Conservation (phyloP, 2,329 filamentous ascomycete species). For the Fusarium metavorans region DNA sequence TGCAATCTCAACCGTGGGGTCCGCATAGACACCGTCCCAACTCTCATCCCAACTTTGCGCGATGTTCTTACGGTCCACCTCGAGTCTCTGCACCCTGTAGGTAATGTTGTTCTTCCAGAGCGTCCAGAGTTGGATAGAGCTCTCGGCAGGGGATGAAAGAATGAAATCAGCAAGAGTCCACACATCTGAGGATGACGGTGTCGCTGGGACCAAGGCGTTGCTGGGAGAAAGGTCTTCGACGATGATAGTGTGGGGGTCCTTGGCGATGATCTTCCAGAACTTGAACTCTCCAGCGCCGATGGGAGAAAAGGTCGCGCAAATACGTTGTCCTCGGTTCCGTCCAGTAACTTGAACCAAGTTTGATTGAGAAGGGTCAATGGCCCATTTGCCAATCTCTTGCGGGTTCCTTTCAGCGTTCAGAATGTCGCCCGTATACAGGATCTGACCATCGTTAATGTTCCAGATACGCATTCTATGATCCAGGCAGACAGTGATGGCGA, state of each 20-base stretch:
- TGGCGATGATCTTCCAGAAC: constrained; percentile 82
- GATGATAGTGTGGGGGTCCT: constrained; percentile 71
- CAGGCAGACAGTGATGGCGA: constrained; percentile 83
- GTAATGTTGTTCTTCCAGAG: constrained; percentile 88
- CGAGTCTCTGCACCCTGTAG: constrained; percentile 79
- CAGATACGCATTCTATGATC: constrained; percentile 92
- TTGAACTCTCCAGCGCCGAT: constrained; percentile 92
- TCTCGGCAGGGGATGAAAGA: constrained; percentile 67
- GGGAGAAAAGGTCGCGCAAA: constrained; percentile 87
- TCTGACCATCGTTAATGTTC: constrained; percentile 85
- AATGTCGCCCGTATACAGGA: constrained; percentile 82
- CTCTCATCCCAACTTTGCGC: constrained; percentile 71
- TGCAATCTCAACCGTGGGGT: constrained; percentile 65
- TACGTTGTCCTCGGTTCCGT: constrained; percentile 61
- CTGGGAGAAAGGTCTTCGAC: constrained; percentile 79
- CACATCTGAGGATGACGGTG: constrained; percentile 77
- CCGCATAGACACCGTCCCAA: constrained; percentile 78
- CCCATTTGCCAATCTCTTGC: constrained; percentile 78
- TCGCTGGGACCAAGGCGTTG: constrained; percentile 71
- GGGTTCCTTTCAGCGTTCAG: constrained; percentile 74
- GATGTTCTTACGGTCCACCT: constrained; percentile 76
- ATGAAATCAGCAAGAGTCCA: constrained; percentile 86
- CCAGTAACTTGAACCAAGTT: constrained; percentile 82
- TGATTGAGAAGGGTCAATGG: constrained; percentile 82
- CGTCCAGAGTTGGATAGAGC: constrained; percentile 75